Conservation (phyloP, 495 filamentous ascomycete species). For the Staphylotrichum tortipilum region DNA sequence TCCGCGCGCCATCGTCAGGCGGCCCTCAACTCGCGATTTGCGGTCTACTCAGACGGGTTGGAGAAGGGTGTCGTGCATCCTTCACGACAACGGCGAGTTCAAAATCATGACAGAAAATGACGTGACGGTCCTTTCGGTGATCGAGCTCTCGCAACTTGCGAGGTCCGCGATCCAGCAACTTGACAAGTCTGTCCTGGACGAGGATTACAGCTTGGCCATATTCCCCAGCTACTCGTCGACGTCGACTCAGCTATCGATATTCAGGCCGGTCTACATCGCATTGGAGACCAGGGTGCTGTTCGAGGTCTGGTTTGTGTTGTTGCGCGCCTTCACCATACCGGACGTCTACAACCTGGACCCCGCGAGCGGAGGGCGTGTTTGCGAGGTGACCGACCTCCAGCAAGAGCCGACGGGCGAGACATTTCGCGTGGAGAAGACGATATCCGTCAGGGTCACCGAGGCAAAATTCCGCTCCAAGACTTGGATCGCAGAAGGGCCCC, state of each 20-base stretch:
- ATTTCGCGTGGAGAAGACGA: slow-evolving; percentile 52
- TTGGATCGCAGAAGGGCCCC: slow-evolving; percentile 21
- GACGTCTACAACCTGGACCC: slow-evolving; percentile 66
- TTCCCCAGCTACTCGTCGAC: slow-evolving; percentile 70
- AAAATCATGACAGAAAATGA: slow-evolving; percentile 82
- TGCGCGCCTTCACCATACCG: slow-evolving; percentile 87
- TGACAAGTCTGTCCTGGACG: slow-evolving; percentile 84
- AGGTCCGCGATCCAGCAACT: slow-evolving; percentile 84
- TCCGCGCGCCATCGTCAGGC: slow-evolving; percentile 44
- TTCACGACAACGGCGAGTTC: slow-evolving; percentile 92
- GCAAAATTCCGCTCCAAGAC: slow-evolving; percentile 42
- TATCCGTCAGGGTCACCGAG: slow-evolving; percentile 48
- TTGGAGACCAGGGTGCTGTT: slow-evolving; percentile 81
- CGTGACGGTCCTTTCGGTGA: slow-evolving; percentile 63
- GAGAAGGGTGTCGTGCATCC: slow-evolving; percentile 82
- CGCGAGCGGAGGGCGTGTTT: slow-evolving; percentile 27
- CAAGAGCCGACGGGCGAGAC: slow-evolving; percentile 36
- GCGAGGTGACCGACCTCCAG: slow-evolving; percentile 33
- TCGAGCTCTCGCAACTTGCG: slow-evolving; percentile 84
- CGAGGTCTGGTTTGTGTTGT: slow-evolving; percentile 93
- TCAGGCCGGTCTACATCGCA: slow-evolving; percentile 72
- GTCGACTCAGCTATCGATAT: slow-evolving; percentile 52
- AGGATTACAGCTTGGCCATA: slow-evolving; percentile 90
- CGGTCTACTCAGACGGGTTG: slow-evolving; percentile 46
- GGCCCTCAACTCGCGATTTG: slow-evolving; percentile 40